Evolutionary conservation across 2,329 filamentous ascomycete genomes (phyloP), one percentile per base, ranked within the genome.

Genomic region (Metarhizium humberi): DNA sequence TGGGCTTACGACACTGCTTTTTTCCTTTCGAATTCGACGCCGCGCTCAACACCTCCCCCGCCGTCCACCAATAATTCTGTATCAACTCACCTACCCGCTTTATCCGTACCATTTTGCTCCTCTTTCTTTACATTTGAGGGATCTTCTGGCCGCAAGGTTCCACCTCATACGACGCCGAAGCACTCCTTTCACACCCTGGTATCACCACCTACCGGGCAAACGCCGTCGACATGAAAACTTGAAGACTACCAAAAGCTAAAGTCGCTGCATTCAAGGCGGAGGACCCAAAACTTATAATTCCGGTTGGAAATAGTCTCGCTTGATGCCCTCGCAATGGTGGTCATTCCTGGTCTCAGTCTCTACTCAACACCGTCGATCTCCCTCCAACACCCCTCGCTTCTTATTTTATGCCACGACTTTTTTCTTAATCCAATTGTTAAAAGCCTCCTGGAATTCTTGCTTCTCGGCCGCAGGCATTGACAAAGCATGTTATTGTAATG

Each of bases 291-390:
- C 45, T 30, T 4, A 5, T 29, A 4, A 29, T 30, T 11, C 25
- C 7, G 45, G 25, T 8, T 30, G 45, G 25, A 8, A 10, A 16
- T 18, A 10, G 45, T 30, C 13, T 30, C 3, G 3, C 18, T 30
- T 29, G 7, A 48, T 29, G 45, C 20, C 1, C 20, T 48, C n/a
- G 45, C 25, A 8, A 48, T 30, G 36, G 45, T n/a, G 11, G 32
- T 20, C 14, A 11, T 14, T 54, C 48, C 43, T 56, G 49, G 34
- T 56, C 47, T 61, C 61, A 63, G 62, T 64, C 62, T 61, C 64
- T 63, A 62, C 64, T 62, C 59, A 59, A 56, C 61, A 59, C 56
- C 60, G 58, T 62, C 62, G 61, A 59, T 54, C 60, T 59, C 54
- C 57, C 60, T 59, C 56, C 49, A 55, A 45, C 50, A 40, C 43